Conservation (phyloP, 2,329 filamentous ascomycete species). For the Metarhizium sp. region DNA sequence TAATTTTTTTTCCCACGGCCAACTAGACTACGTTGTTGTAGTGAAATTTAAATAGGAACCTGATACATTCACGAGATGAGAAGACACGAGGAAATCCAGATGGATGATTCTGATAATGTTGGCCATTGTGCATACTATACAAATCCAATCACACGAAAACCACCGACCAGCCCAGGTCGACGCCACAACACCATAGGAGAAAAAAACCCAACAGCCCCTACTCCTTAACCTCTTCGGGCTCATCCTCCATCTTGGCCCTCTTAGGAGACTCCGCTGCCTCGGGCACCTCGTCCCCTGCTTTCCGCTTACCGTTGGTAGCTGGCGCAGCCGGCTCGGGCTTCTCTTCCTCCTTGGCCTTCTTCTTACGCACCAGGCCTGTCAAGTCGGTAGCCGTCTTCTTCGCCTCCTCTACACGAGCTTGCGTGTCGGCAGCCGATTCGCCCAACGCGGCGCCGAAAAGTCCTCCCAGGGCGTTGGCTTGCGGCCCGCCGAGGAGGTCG, state of each 20-base stretch:
- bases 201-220: not conserved
- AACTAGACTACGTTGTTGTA: no score
- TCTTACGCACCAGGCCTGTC: slow-evolving; percentile 65
- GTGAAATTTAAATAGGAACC: no score
- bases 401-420: slow-evolving; percentile 60
- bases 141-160: not conserved
- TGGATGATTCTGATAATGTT: no score
- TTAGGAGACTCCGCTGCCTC: slow-evolving; percentile 21
- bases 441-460: slow-evolving; percentile 56
- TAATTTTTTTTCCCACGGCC: no score
- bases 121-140: not conserved
- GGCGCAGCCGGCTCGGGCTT: slow-evolving; percentile 1
- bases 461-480: slow-evolving; percentile 39
- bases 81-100: no score
- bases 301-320: slow-evolving; percentile 29
- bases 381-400: slow-evolving; percentile 68
- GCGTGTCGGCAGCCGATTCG: slow-evolving; percentile 49
- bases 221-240: not conserved
- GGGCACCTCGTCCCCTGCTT: slow-evolving; percentile 20
- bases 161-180: not conserved
- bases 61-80: no score
- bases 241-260: slow-evolving; percentile 25
- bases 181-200: not conserved
- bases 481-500: slow-evolving; percentile 25
- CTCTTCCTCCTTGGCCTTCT: slow-evolving; percentile 36